A percentile compares a stretch with the other conserved stretches of the same genome.
Conservation (phyloP, 352 stramenopile genomes). For the Phytophthora boehmeriae region DNA sequence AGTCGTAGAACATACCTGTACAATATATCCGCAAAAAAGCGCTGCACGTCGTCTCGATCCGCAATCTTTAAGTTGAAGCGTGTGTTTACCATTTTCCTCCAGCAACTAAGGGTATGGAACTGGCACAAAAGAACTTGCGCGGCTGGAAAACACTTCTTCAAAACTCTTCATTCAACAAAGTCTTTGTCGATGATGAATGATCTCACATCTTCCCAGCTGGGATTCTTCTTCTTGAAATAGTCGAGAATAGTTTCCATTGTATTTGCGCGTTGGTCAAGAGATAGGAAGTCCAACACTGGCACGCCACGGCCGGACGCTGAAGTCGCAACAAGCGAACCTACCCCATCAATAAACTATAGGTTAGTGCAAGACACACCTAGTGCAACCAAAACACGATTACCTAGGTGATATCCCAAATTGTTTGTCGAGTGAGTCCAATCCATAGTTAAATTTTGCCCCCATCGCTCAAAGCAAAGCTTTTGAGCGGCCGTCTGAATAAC, state of each 20-base stretch:
- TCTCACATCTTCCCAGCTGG: neutral
- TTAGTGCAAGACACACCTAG: too few species aligned
- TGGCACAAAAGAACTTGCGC: constrained; percentile 3
- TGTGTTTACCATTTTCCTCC: neutral
- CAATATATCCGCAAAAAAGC: too few species aligned
- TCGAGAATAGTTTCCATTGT: constrained; percentile 10
- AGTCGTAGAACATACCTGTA: too few species aligned
- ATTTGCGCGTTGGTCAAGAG: constrained; percentile 1
- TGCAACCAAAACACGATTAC: constrained; percentile 1
- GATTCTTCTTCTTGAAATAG: constrained; percentile 14
- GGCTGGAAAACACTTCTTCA: neutral
- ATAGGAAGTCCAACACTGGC: too few species aligned
- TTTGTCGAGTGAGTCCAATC: constrained; percentile 14
- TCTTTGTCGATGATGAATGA: constrained; percentile 19
- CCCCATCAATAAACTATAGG: neutral
- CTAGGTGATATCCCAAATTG: constrained; percentile 11
- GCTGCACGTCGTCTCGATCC: too few species aligned
- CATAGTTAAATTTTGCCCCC: constrained; percentile 3
- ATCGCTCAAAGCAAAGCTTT: constrained; percentile 6
- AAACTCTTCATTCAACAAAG: too few species aligned
- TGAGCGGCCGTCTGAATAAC: constrained; percentile 11
- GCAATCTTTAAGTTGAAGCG: too few species aligned
- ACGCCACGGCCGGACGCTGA: too few species aligned
- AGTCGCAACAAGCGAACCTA: neutral
- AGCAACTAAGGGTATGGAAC: neutral